Evolutionary conservation across 768 basidiomycete genomes (phyloP).

Genomic region (Lentinula boryana): DNA sequence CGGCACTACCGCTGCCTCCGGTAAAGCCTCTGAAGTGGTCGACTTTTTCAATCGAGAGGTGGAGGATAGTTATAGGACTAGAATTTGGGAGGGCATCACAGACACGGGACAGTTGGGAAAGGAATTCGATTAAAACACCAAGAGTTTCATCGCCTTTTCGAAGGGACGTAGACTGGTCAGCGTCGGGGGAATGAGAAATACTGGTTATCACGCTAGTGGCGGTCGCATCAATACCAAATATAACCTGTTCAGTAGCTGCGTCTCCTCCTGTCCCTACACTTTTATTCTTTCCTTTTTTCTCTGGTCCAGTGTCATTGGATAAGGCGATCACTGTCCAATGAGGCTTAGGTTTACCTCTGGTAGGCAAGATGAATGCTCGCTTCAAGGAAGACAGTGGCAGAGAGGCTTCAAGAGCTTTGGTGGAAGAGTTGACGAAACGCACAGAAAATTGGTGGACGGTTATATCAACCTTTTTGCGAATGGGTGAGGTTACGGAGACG

Average conservation of each 20-base stretch:
- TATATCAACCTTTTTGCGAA: constrained; percentile 73
- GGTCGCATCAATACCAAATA: constrained; percentile 66
- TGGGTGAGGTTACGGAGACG: constrained; percentile 64
- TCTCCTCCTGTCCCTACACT: constrained; percentile 56
- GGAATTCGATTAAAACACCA: constrained; percentile 43
- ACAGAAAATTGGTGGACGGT: constrained; percentile 46
- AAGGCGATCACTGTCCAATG: constrained; percentile 43
- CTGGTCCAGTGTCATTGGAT: constrained; percentile 55
- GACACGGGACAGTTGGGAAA: constrained; percentile 33
- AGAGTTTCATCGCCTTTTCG: constrained; percentile 51
- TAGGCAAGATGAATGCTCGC: constrained; percentile 69
- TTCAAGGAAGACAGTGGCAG: constrained; percentile 44
- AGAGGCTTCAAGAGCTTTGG: constrained; percentile 42
- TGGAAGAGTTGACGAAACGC: constrained; percentile 43
- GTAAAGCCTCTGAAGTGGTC: constrained; percentile 38
- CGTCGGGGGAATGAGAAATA: constrained; percentile 26
- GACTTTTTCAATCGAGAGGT: constrained; percentile 13
- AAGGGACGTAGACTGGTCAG: constrained; percentile 21
- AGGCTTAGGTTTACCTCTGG: constrained; percentile 60
- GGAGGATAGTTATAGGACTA: constrained; percentile 30
- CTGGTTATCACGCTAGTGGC: constrained; percentile 39
- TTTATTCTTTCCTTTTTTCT: constrained; percentile 67
- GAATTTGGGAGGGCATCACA: constrained; percentile 26
- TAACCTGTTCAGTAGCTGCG: constrained; percentile 59
- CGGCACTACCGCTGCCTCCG: constrained; percentile 40